phyloP scores from a whole-genome alignment of 1,284 basidiomycete species.

The Ceratobasidium sp. region DNA sequence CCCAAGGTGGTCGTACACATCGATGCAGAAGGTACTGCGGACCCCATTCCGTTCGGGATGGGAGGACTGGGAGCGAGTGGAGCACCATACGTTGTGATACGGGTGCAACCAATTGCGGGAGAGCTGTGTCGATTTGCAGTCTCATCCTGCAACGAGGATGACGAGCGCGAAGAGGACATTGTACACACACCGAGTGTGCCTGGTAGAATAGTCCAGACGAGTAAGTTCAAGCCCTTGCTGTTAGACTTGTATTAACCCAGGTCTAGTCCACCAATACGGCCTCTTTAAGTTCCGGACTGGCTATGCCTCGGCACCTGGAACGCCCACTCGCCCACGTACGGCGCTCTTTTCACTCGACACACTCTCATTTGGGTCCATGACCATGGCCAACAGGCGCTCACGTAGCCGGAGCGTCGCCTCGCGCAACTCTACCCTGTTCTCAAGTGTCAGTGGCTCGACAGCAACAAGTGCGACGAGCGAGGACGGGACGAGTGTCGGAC shows the following conservation, averaged over 20 bases:
- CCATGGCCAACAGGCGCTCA: constrained; percentile 48
- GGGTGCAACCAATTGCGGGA: constrained; percentile 84
- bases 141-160: constrained; percentile 74
- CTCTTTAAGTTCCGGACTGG: constrained; percentile 86
- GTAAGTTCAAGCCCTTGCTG: constrained; percentile 62
- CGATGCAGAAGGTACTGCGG: constrained; percentile 78
- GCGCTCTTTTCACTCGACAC: constrained; percentile 87
- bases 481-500: constrained; percentile 32
- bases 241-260: not conserved
- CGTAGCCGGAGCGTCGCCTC: constrained; percentile 43
- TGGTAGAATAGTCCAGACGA: constrained; percentile 80
- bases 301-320: constrained; percentile 80
- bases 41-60: constrained; percentile 79
- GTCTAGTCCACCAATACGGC: constrained; percentile 84
- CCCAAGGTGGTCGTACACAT: constrained; percentile 90
- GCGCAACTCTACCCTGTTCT: constrained; percentile 43
- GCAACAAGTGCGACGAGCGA: constrained; percentile 27
- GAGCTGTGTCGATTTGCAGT: constrained; percentile 78
- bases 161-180: constrained; percentile 83
- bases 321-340: constrained; percentile 80
- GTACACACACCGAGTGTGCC: constrained; percentile 82
- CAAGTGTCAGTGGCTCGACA: constrained; percentile 37
- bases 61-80: constrained; percentile 55
- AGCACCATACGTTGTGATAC: constrained; percentile 79
- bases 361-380: constrained; percentile 65